phyloP scores from a whole-genome alignment of 192 early-diverging fungal species.

The Entophlyctis helioformis region DNA sequence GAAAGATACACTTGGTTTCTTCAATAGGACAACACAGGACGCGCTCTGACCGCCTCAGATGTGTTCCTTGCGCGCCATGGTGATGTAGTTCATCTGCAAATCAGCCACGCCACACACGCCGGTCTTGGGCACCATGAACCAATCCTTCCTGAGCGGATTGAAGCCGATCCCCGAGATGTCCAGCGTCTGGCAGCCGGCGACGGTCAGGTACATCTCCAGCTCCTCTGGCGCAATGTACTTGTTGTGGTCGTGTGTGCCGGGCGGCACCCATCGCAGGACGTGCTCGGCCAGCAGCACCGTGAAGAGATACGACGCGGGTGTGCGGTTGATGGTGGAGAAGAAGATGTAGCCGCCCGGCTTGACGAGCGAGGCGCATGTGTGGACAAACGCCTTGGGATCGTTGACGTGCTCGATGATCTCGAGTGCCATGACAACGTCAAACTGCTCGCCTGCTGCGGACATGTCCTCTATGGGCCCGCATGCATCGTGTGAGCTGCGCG shows the following conservation, averaged over 20 bases:
- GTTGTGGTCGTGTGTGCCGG: slow-evolving; percentile 73
- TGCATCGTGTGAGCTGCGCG: too few species aligned
- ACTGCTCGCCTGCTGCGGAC: slow-evolving; percentile 30
- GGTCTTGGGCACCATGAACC: slow-evolving; percentile 6
- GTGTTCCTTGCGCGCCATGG: slow-evolving; percentile 14
- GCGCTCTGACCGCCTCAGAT: too few species aligned
- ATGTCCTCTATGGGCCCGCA: slow-evolving; percentile 60
- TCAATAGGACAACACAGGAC: too few species aligned
- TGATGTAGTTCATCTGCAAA: slow-evolving; percentile 28
- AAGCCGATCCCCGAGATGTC: slow-evolving; percentile 22
- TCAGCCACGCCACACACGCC: slow-evolving; percentile 6
- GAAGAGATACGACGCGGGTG: slow-evolving; percentile 55
- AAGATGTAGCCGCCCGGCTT: slow-evolving; percentile 63
- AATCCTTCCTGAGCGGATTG: slow-evolving; percentile 13
- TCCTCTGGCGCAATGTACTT: slow-evolving; percentile 81
- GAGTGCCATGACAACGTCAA: slow-evolving; percentile 72
- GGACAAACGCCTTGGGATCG: slow-evolving; percentile 58
- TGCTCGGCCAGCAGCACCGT: slow-evolving; percentile 79
- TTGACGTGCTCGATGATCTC: slow-evolving; percentile 92
- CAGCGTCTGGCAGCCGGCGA: slow-evolving; percentile 9
- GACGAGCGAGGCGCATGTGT: slow-evolving; percentile 47
- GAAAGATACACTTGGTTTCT: too few species aligned
- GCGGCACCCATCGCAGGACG: slow-evolving; percentile 60
- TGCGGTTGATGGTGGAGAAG: slow-evolving; percentile 87
- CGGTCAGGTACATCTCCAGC: slow-evolving; percentile 19